phyloP scores from a whole-genome alignment of 2,329 filamentous ascomycete genomes.

The Monilinia laxa region DNA sequence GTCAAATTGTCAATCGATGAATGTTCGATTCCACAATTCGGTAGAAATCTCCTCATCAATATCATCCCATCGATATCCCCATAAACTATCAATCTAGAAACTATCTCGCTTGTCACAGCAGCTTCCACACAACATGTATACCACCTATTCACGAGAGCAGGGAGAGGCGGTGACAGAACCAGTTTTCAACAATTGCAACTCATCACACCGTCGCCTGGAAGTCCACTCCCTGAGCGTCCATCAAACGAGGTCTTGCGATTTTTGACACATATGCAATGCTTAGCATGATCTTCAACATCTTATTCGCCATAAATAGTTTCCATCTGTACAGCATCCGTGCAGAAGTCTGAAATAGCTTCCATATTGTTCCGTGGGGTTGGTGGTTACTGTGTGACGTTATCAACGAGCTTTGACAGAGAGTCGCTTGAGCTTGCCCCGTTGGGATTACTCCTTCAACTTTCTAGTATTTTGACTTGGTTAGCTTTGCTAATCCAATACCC shows the following conservation, averaged over 20 bases:
- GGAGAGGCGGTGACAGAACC: neutral
- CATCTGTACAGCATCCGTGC: neutral
- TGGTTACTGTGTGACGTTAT: neutral
- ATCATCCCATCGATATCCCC: no score
- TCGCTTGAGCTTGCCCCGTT: no score
- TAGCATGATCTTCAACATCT: no score
- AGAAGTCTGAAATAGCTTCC: neutral
- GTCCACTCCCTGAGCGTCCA: no score
- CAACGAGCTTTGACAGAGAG: no score
- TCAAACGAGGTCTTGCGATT: no score
- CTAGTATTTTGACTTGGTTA: no score
- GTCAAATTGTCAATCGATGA: no score
- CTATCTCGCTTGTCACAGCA: neutral
- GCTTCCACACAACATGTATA: no score
- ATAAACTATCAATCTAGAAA: neutral
- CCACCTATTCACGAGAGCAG: neutral
- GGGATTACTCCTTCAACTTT: no score
- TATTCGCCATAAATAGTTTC: neutral
- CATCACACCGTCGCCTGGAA: neutral
- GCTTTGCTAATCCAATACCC: no score
- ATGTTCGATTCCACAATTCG: neutral
- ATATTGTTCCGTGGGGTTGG: neutral
- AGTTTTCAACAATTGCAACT: neutral
- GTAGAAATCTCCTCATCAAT: neutral
- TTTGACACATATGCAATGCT: no score